Evolutionary conservation across 2,329 filamentous ascomycete genomes (phyloP), one percentile per base, ranked within the genome.

Genomic region (Oidium heveae): DNA sequence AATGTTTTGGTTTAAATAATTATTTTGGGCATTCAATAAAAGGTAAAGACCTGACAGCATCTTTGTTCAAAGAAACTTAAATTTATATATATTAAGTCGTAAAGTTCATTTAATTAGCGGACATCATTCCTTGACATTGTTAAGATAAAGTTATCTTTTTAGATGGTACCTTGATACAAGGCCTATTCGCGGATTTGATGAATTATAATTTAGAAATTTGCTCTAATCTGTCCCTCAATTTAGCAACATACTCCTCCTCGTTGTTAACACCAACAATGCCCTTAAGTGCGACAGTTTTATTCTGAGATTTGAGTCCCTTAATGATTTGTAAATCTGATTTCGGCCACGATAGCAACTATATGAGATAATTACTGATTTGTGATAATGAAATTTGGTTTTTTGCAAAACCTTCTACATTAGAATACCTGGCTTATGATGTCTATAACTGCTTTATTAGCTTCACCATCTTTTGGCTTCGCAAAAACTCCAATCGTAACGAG

Each of bases 391-490:
- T 33, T 13, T 15, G 10, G 2, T 43, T 4, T 1, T 2, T 6
- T n/a, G 1, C 28, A n/a, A 22, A 16, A n/a, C 6, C 13, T 33
- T 8, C 4, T 12, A 33, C 2, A 20, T 12, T 52, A 49, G 46
- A 66, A 58, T 60, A 79, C 77, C 62, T 76, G 68, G 58, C 80
- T 79, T 55, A 86, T 67, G 4, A 85, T 66, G 39, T 73, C 69
- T 52, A 77, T 67, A 2, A 84, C 77, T 4, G 81, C 80, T 62
- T 74, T 75, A 63, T 86, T 86, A 5, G 82, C 76, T 62, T 83
- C 78, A 15, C 80, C 80, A 15, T 84, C 78, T 57, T 73, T 72
- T 12, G 82, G 72, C 58, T 74, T 78, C 0, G 79, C 80, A 0
- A 80, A 68, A 2, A 85, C 80, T 51, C 78, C 81, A 1, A 86